These are phyloP conservation scores for Rubroshorea leprosula DNA, from an alignment of 345 rosid species.

Conservation along the genomic window DNA sequence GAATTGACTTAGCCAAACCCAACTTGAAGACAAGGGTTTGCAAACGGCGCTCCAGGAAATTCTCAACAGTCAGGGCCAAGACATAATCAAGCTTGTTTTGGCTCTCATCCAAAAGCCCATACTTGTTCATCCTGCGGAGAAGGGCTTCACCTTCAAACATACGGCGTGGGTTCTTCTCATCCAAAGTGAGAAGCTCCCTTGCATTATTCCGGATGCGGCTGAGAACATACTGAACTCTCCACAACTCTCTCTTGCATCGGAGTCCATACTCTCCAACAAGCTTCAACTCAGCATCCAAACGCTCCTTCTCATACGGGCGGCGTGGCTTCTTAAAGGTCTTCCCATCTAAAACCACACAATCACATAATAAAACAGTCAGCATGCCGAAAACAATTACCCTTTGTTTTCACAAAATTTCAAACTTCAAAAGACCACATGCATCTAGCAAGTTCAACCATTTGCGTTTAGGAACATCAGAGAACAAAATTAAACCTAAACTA, in stretches of 20 bases:
- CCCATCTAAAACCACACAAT: slow-evolving; percentile 22
- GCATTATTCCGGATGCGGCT: slow-evolving; percentile 60
- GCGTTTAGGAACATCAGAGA: no score
- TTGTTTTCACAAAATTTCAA: no score
- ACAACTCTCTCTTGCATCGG: slow-evolving; percentile 51
- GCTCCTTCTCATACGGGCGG: slow-evolving; percentile 49
- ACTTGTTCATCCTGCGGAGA: slow-evolving; percentile 45
- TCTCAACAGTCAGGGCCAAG: slow-evolving; percentile 50
- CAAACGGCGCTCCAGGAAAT: slow-evolving; percentile 39
- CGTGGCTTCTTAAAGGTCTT: slow-evolving; percentile 43
- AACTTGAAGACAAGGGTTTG: slow-evolving; percentile 36
- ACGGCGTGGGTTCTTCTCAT: slow-evolving; percentile 53
- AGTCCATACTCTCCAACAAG: slow-evolving; percentile 65
- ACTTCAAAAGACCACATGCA: neutral
- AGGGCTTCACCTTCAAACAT: slow-evolving; percentile 65
- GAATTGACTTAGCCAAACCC: slow-evolving; percentile 22
- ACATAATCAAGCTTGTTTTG: slow-evolving; percentile 66
- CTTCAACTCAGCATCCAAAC: slow-evolving; percentile 53
- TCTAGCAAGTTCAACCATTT: no score
- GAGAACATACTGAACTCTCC: slow-evolving; percentile 57
- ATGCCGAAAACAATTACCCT: neutral
- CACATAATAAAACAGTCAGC: neutral
- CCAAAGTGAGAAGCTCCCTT: slow-evolving; percentile 51
- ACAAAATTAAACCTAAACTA: no score
- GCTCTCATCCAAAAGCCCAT: slow-evolving; percentile 41